Base-by-base conservation (phyloP, 495 filamentous ascomycete species). In the Aspergillus cristatus region DNA sequence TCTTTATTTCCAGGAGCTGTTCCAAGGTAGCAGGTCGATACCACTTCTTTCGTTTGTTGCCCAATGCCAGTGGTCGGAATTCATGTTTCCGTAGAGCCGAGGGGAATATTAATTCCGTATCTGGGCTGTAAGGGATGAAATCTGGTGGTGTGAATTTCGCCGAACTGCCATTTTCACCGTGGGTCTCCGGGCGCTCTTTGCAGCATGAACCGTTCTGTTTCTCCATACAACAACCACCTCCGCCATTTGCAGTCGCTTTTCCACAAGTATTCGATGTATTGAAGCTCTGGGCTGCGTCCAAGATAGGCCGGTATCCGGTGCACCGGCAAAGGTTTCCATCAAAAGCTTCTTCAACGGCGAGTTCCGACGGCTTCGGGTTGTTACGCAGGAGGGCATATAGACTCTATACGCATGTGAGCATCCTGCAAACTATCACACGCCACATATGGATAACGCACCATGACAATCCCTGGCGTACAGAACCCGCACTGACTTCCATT, bases 321-420 rank as follows among this genome's bases (percentile, higher is more conserved):
- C 91, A 98, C 42, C 91, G 78, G 50, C 91, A 98, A 13, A 98
- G 65, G 48, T 98, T 98, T 2, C 91, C 91, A 60, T 98, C 91
- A 54, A 93, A 91, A 16, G 45, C 45, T 28, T 48, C 52, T 12
- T 84, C 85, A 60, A 91, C 84, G 57, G 91, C 86, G 37, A 94
- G 67, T 37, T 86, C 81, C 50, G 22, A 48, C 30, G 79, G 84
- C 37, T 56, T 70, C 16, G 67, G 61, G 51, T 80, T 76, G 54
- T 89, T 94, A 42, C 82, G 71, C 32, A 93, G 66, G 36, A 94
- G 71, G 12, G 89, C 53, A 42, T 61, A 62, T 3, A 64, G 46
- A 15, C n/a, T n/a, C n/a, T n/a, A n/a, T n/a, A n/a, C n/a, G n/a
- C n/a, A n/a, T n/a, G n/a, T n/a, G n/a, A n/a, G n/a, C n/a, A n/a